A percentile compares a stretch with the other conserved stretches of the same genome.
These are phyloP conservation scores for Colletotrichum horii DNA, from an alignment of 2,329 filamentous ascomycete species.

Conservation along the genomic window DNA sequence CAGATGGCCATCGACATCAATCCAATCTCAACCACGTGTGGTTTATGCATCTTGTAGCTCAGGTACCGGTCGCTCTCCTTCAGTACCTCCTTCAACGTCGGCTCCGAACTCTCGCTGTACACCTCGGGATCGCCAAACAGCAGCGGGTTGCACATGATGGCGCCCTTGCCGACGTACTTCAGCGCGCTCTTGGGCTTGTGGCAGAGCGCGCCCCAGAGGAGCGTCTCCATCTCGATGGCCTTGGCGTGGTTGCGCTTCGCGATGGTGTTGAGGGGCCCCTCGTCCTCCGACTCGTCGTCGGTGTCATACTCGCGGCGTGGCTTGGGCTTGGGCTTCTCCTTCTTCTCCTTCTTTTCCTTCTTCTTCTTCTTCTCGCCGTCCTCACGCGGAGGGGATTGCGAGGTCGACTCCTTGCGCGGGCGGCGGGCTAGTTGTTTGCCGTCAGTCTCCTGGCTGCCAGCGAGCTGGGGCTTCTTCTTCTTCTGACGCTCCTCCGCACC, in stretches of 20 bases:
- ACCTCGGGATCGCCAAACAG: slow-evolving; percentile 30
- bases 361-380: slow-evolving; percentile 11
- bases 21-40: slow-evolving; percentile 40
- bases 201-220: slow-evolving; percentile 42
- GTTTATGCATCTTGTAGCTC: slow-evolving; percentile 36
- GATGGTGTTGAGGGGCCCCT: slow-evolving; percentile 34
- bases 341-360: slow-evolving; percentile 3
- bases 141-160: slow-evolving; percentile 41
- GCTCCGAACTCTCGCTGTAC: slow-evolving; percentile 29
- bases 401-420: slow-evolving; percentile 6
- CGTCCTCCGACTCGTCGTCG: slow-evolving; percentile 13
- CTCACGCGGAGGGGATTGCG: slow-evolving; percentile 1
- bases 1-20: slow-evolving; percentile 41
- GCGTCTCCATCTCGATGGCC: slow-evolving; percentile 41
- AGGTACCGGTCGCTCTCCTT: slow-evolving; percentile 30
- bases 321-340: neutral
- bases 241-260: slow-evolving; percentile 41
- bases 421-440: slow-evolving; percentile 18
- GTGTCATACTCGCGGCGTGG: slow-evolving; percentile 1
- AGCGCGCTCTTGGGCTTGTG: slow-evolving; percentile 38
- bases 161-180: slow-evolving; percentile 43
- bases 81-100: slow-evolving; percentile 33
- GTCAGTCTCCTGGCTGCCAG: neutral
- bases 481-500: slow-evolving; percentile 13
- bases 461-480: slow-evolving; percentile 17